Evolutionary conservation across 805 yeast genomes (phyloP), one percentile per base, ranked within the genome.

Genomic region (Martiniozyma abietophila): DNA sequence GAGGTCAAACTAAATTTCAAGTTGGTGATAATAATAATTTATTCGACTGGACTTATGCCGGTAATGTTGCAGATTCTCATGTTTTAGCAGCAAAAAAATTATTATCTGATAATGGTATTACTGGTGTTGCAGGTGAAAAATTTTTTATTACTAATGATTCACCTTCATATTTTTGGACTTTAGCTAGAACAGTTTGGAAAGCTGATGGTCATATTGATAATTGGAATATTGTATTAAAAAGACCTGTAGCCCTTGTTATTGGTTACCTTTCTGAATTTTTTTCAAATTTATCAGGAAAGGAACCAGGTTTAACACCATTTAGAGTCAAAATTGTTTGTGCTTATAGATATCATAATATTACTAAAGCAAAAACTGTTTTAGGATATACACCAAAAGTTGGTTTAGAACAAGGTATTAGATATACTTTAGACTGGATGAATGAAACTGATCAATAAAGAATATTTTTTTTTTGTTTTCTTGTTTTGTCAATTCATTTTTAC

Each of bases 21-120:
- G 67, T 92, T 31, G 98, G 99, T 45, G 94, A 85, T 54, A 92
- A 92, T 61, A 76, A 82, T 55, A 92, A 92, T 53, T 60, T 92
- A 36, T 92, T 89, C 50, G 99, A 92, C 56, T 88, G 95, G 83
- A 85, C 97, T 0, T 92, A 86, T 52, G 97, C 80, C n/a, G 97
- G 96, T 9, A 92, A 92, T 58, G 97, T 94, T 25, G 97, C 98
- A 0, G 94, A 86, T 58, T 80, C 96, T 8, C 99, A 92, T 55
- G 89, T 89, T 8, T 63, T 92, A 32, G 98, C 97, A 1, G 94
- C 96, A 5, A 63, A 80, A 49, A 77, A 77, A 55, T 56, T 88
- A 14, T 56, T 84, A 32, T 64, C 72, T 37, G 62, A 70, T 5
- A 46, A 46, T 6, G 46, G 61, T 11, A 62, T 69, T 8, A 38